Base-by-base conservation (phyloP, 2,329 filamentous ascomycete genomes). In the Acarospora socialis region DNA sequence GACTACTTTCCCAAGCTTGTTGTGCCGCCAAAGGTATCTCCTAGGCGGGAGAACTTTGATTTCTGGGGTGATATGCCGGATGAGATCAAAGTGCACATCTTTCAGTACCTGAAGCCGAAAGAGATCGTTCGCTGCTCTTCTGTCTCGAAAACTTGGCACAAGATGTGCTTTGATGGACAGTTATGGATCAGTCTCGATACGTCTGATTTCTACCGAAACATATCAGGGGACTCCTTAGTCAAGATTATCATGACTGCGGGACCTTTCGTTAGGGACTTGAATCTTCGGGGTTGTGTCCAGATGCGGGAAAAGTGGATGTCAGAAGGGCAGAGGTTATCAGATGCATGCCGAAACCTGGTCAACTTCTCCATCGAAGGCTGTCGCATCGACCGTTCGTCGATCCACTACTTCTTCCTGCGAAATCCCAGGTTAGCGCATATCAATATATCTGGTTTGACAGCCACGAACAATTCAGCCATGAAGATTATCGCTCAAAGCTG, bases 131-230 rank as follows among this genome's bases (percentile, higher is more conserved):
- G 75, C 36, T 70, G 71, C 34, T 92, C 87, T 1, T 62, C 72
- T 12, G 79, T 90, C 13, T 87, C 75, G 50, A 83, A 75, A 52
- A 58, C 67, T 4, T 94, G 90, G 63, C 65, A 92, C 53, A 66
- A 68, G 28, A 74, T 81, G 56, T 94, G 87, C 57, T 93, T 87
- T 46, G 87, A 98, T 52, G 90, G 90, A 2, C 90, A 98, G 57
- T 60, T 95, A 10, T 98, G 90, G 90, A 76, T 74, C 3, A 73
- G 69, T 24, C 68, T 95, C 29, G 84, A 95, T 52, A 74, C 81
- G 2, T 77, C 83, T 5, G 75, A 81, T 30, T 95, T 87, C 54
- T 94, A 95, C 51, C 71, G 70, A 41, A 72, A 84, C 32, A 95
- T 95, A 42, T 78, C 87, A 0, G 81, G 80, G 14, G 75, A 81